A percentile compares a stretch with the other conserved stretches of the same genome.
Evolutionary conservation across 371 early-diverging fungal genomes (phyloP).

Genomic region (Batkoa obscura): DNA sequence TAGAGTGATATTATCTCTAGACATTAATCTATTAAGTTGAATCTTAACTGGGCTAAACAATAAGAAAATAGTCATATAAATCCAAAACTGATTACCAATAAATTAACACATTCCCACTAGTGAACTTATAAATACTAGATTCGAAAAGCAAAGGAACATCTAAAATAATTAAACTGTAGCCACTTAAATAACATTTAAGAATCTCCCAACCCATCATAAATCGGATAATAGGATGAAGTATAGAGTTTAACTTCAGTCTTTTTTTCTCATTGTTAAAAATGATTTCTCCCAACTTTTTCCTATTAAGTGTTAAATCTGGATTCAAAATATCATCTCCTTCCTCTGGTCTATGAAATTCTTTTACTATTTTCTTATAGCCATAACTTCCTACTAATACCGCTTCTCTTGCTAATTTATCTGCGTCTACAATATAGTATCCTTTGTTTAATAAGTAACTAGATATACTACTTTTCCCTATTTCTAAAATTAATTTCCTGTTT

Average conservation of each 20-base stretch:
- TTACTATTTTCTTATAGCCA: conserved; percentile 2
- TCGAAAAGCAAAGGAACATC: conserved; percentile 88
- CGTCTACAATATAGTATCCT: conserved; percentile 71
- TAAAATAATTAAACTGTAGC: conserved; percentile 48
- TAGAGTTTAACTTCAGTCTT: conserved; percentile 50
- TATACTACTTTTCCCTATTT: conserved; percentile 61
- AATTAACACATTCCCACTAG: conserved; percentile 55
- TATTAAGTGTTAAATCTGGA: conserved; percentile 34
- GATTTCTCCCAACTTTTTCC: conserved; percentile 54
- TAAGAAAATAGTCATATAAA: not conserved
- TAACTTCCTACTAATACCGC: conserved; percentile 71
- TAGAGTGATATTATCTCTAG: conserved; percentile 40
- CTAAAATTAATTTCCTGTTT: too few relatives aligned
- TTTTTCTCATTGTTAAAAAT: conserved; percentile 55
- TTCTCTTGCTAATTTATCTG: conserved; percentile 75
- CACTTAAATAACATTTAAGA: conserved; percentile 45
- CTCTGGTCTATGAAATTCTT: not conserved
- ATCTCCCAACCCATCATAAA: conserved; percentile 49
- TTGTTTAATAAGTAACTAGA: conserved; percentile 31
- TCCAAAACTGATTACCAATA: conserved; percentile 32
- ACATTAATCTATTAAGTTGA: conserved; percentile 54
- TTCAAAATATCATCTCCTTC: conserved; percentile 38
- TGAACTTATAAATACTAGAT: conserved; percentile 46
- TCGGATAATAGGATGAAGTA: conserved; percentile 76
- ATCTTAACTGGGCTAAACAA: conserved; percentile 36